Conservation (phyloP, 2,329 filamentous ascomycete species). For the Tympanopsis confertula region DNA sequence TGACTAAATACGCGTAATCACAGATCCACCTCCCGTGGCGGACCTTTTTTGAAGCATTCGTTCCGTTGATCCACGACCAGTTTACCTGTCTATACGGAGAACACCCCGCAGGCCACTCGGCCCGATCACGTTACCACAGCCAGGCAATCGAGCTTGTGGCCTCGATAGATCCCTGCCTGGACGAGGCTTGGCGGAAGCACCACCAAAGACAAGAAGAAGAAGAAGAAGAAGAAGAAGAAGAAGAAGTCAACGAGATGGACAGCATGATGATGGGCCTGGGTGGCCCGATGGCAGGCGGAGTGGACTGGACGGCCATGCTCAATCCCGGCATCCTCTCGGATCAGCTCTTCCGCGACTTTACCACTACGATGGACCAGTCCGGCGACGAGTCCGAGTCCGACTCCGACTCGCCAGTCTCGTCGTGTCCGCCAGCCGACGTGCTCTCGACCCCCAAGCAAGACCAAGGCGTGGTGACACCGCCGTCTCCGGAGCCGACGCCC, state of each 20-base stretch:
- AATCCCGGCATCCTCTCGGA: too few relatives aligned
- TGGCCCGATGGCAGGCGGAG: too few relatives aligned
- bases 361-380: neutral
- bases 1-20: neutral
- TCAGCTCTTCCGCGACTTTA: too few relatives aligned
- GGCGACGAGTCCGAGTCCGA: neutral
- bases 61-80: constrained; percentile 24
- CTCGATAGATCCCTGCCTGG: constrained; percentile 18
- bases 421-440: neutral
- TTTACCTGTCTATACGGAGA: constrained; percentile 30
- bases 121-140: constrained; percentile 28
- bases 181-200: neutral
- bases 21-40: neutral
- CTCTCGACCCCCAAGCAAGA: constrained; percentile 1
- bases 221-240: neutral
- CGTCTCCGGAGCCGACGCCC: constrained; percentile 6
- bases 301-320: neutral
- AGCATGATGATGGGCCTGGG: neutral
- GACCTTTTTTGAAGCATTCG: constrained; percentile 27
- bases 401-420: neutral
- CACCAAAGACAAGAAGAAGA: neutral
- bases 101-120: constrained; percentile 13
- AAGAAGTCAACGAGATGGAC: neutral
- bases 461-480: constrained; percentile 4
- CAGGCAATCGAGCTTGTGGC: constrained; percentile 27